Evolutionary conservation across 768 basidiomycete species (phyloP), one percentile per base, ranked within the genome.

Genomic region (Hirschioporus abietinus): DNA sequence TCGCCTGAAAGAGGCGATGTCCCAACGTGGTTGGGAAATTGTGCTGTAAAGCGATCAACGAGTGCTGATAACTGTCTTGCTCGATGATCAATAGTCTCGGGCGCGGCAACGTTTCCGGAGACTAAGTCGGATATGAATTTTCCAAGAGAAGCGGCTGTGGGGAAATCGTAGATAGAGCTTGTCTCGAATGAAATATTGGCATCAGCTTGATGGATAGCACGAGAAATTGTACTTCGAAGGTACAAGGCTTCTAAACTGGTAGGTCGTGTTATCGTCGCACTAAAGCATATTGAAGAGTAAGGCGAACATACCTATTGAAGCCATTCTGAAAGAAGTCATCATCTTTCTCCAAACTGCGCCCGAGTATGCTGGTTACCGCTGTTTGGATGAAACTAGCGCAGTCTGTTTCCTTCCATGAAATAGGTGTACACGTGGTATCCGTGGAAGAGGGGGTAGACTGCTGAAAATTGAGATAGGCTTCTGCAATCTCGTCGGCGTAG

Each of bases 311-410:
- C 72, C 72, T 73, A 65, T 73, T 71, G 24, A 70, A 78, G 4
- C 81, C 81, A 42, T 75, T 64, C 61, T 77, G 75, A 68, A 82
- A 81, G 30, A 83, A 65, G 78, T n/a, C n/a, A n/a, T n/a, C n/a
- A n/a, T n/a, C n/a, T n/a, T n/a, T n/a, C n/a, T n/a, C n/a, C n/a
- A n/a, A 60, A 0, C 63, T 35, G 1, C 58, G 60, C 6, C 61
- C 60, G 68, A 83, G 62, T 10, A 82, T 74, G 20, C 72, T 75
- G 20, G 67, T 52, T n/a, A 83, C 76, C 8, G 76, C 75, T 18
- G 65, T 65, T 10, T 75, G 70, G 10, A 27, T 27, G 59, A 60
- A 20, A 0, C 69, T 70, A 1, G 72, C 60, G 7, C 72, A 72
- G 23, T 67, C 65, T 1, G 63, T 62, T 1, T 66, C 34, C 7